Conservation (phyloP, 139 green algal genomes). For the Pleodorina starrii region DNA sequence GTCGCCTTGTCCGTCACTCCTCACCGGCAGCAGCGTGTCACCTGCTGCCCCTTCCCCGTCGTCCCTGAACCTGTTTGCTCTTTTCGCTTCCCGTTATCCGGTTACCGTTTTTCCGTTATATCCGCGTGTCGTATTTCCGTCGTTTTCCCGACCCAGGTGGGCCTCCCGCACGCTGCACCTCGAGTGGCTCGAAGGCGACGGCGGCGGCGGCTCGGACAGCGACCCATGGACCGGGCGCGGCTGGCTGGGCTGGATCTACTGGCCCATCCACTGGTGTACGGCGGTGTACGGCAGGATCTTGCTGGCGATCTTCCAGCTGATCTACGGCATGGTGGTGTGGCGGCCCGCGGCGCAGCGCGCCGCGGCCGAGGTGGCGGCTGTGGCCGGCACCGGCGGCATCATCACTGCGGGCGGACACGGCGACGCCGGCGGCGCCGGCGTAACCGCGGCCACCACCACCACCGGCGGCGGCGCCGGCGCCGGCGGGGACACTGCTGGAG, state of each 20-base stretch:
- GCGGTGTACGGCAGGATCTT: constrained; percentile 38
- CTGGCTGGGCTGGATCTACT: constrained; percentile 12
- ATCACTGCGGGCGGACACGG: neutral
- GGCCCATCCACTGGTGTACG: constrained; percentile 38
- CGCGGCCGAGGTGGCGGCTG: neutral
- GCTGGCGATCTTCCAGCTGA: constrained; percentile 11
- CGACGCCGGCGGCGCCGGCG: neutral
- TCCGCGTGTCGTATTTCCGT: too few species aligned
- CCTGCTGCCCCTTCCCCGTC: too few species aligned
- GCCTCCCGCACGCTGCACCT: constrained; percentile 29
- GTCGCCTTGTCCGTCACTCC: too few species aligned
- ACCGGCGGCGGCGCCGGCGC: too few species aligned
- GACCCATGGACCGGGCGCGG: neutral
- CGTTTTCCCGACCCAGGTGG: too few species aligned
- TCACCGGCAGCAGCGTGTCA: too few species aligned
- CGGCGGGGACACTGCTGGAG: neutral
- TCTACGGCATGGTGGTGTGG: constrained; percentile 49
- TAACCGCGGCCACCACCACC: too few species aligned
- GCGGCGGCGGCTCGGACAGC: neutral
- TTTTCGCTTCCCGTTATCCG: too few species aligned
- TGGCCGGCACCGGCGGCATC: neutral
- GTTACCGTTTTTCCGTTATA: too few species aligned
- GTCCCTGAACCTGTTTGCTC: too few species aligned
- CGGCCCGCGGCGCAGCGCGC: neutral
- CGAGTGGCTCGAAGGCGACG: constrained; percentile 25